A percentile compares a stretch with the other conserved stretches of the same genome.
Conservation (phyloP, 1,284 basidiomycete species). For the Trametes hirsuta region DNA sequence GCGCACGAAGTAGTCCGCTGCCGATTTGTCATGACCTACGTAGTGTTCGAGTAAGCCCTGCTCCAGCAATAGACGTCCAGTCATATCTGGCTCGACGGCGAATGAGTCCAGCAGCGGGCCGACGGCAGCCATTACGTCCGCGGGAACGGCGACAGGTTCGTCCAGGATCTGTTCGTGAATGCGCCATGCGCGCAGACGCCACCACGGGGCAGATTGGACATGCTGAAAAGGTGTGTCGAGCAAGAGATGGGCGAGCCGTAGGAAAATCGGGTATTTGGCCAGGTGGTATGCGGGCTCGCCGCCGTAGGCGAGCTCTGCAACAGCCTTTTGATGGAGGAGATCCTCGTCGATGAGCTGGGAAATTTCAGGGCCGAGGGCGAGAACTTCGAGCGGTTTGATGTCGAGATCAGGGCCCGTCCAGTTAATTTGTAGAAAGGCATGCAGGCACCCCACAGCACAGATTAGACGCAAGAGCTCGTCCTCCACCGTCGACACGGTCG, state of each 20-base stretch:
- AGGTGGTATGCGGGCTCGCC: constrained; percentile 99
- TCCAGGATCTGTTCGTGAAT: constrained; percentile 88
- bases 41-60: constrained; percentile 81
- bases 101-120: constrained; percentile 47
- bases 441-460: constrained; percentile 80
- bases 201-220: constrained; percentile 65
- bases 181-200: constrained; percentile 76
- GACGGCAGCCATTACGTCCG: constrained; percentile 51
- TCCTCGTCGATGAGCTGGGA: constrained; percentile 48
- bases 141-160: constrained; percentile 73
- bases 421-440: constrained; percentile 92
- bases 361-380: constrained; percentile 41
- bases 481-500: constrained; percentile 26
- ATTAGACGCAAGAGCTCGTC: constrained; percentile 63
- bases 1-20: constrained; percentile 79
- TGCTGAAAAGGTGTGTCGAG: constrained; percentile 56
- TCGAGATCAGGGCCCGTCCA: constrained; percentile 95
- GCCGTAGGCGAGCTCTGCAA: constrained; percentile 79
- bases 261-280: constrained; percentile 67
- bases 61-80: constrained; percentile 78
- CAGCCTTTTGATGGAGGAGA: constrained; percentile 64
- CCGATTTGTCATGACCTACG: constrained; percentile 75
- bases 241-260: constrained; percentile 79
- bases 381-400: constrained; percentile 56
- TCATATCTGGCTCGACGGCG: constrained; percentile 59